Conservation (phyloP, 805 yeast species). For the Starmerella bombi region DNA sequence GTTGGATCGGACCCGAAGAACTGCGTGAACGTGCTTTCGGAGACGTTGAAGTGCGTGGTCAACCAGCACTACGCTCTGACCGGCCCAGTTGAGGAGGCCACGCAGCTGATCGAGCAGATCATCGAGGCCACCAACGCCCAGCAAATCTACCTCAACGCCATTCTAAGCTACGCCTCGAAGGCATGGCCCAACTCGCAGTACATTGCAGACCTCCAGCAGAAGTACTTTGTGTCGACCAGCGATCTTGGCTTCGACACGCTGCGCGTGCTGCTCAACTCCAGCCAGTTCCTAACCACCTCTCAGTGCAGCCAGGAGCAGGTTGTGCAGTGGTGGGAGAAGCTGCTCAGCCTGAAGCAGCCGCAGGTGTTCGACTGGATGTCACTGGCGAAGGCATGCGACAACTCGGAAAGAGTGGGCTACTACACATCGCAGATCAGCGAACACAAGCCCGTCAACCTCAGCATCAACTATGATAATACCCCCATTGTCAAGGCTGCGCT, state of each 20-base stretch:
- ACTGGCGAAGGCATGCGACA: conserved; percentile 18
- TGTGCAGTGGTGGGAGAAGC: conserved; percentile 15
- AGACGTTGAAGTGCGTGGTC: conserved; percentile 11
- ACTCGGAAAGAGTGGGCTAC: conserved; percentile 11
- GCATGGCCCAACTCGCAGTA: conserved; percentile 18
- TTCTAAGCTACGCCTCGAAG: conserved; percentile 14
- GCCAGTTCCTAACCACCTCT: conserved; percentile 5
- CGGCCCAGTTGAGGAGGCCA: conserved; percentile 12
- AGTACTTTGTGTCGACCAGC: conserved; percentile 1
- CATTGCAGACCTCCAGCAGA: conserved; percentile 11
- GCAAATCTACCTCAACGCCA: conserved; percentile 14
- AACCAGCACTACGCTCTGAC: conserved; percentile 11
- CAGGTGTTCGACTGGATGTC: conserved; percentile 20
- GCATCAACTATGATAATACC: neutral
- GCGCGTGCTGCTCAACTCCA: conserved; percentile 18
- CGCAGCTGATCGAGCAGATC: conserved; percentile 5
- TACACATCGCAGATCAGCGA: conserved; percentile 6
- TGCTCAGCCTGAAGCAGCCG: conserved; percentile 8
- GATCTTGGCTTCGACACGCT: conserved; percentile 14
- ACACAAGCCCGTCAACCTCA: neutral
- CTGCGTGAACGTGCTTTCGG: conserved; percentile 14
- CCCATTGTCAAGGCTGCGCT: conserved; percentile 5
- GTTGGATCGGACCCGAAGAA: conserved; percentile 5
- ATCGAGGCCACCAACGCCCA: conserved; percentile 5
- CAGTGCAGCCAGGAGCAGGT: conserved; percentile 7